These are phyloP conservation scores for Ustilago nuda DNA, from an alignment of 1,284 basidiomycete species.

Conservation along the genomic window DNA sequence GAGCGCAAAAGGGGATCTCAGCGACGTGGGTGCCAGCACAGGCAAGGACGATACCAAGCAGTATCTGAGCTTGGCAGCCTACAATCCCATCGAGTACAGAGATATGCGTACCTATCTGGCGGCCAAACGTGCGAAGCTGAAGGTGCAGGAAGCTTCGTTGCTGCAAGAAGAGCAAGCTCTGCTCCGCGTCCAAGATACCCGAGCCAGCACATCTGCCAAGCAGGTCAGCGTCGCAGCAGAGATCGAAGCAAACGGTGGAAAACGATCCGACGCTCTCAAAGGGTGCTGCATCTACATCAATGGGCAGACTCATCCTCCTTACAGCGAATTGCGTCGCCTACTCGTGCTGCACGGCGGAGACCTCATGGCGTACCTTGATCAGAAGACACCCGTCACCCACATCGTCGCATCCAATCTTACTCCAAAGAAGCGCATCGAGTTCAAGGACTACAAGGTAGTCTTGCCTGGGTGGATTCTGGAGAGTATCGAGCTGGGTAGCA, in stretches of 20 bases:
- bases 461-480: constrained; percentile 87
- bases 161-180: constrained; percentile 51
- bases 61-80: constrained; percentile 68
- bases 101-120: constrained; percentile 87
- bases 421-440: constrained; percentile 86
- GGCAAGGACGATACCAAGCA: constrained; percentile 19
- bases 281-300: constrained; percentile 76
- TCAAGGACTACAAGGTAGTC: constrained; percentile 87
- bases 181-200: constrained; percentile 14
- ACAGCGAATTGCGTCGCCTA: constrained; percentile 83
- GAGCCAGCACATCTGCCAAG: neutral
- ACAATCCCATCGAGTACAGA: constrained; percentile 83
- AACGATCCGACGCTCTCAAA: constrained; percentile 46
- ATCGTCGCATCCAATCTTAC: constrained; percentile 91
- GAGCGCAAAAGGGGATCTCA: neutral
- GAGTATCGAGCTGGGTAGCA: constrained; percentile 76
- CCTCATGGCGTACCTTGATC: constrained; percentile 85
- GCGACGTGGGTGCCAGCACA: neutral
- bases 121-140: constrained; percentile 83
- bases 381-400: constrained; percentile 77
- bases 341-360: constrained; percentile 85
- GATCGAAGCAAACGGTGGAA: constrained; percentile 23
- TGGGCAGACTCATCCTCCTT: constrained; percentile 87
- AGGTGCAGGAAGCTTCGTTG: constrained; percentile 56
- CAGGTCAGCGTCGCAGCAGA: constrained; percentile 15